These are phyloP conservation scores for Monosporozyma aerobia DNA, from an alignment of 805 yeast genomes.

Conservation along the genomic window DNA sequence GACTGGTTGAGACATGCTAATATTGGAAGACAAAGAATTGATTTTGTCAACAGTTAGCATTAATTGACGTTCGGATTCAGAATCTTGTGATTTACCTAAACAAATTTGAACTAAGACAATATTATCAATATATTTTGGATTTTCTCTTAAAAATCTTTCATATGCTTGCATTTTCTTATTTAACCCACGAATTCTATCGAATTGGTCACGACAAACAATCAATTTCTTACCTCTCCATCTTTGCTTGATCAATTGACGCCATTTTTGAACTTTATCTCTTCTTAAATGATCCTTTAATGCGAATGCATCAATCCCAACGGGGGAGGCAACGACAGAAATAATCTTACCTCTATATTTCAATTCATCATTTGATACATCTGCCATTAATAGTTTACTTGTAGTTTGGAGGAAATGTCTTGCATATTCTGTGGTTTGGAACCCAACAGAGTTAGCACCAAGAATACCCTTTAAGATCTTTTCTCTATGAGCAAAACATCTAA, in stretches of 20 bases:
- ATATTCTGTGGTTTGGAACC: conserved; percentile 88
- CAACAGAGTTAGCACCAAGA: conserved; percentile 78
- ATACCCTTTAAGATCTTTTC: conserved; percentile 67
- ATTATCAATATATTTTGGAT: conserved; percentile 61
- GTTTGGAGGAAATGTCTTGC: conserved; percentile 92
- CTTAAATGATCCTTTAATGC: conserved; percentile 40
- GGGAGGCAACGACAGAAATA: conserved; percentile 47
- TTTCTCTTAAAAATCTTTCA: conserved; percentile 59
- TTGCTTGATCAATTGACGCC: conserved; percentile 64
- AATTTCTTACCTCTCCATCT: conserved; percentile 66
- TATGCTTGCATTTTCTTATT: conserved; percentile 82
- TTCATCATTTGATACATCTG: conserved; percentile 58
- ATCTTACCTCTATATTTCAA: conserved; percentile 52
- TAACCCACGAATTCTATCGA: conserved; percentile 81
- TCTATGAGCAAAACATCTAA: conserved; percentile 87
- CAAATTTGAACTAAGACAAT: conserved; percentile 81
- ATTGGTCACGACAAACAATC: conserved; percentile 80
- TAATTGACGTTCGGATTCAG: conserved; percentile 62
- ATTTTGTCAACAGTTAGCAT: conserved; percentile 76
- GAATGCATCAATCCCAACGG: conserved; percentile 73
- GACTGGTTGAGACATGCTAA: conserved; percentile 73
- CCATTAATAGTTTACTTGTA: conserved; percentile 70
- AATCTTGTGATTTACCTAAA: conserved; percentile 47
- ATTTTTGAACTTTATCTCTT: conserved; percentile 45
- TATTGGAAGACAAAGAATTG: conserved; percentile 63